These are phyloP conservation scores for Bolboschoenus planiculmis DNA, from an alignment of 176 grass and related monocot species.

Conservation along the genomic window DNA sequence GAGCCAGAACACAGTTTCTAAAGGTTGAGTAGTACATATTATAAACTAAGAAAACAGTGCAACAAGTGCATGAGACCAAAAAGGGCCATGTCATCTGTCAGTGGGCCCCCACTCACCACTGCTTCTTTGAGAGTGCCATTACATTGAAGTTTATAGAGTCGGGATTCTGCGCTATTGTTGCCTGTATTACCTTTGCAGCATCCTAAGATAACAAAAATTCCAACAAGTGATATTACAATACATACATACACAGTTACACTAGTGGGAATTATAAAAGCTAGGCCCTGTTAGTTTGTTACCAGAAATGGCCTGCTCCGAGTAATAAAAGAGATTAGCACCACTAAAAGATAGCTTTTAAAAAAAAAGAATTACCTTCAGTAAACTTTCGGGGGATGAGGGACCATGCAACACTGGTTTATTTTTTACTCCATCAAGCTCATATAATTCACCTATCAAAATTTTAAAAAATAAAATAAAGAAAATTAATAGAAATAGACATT, in stretches of 20 bases:
- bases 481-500: not conserved
- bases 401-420: conserved; percentile 45
- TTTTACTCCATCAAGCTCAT: conserved; percentile 75
- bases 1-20: not conserved
- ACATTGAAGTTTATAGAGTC: conserved; percentile 73
- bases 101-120: not conserved
- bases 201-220: conserved; percentile 34
- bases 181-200: conserved; percentile 62
- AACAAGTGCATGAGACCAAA: not conserved
- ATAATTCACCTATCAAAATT: conserved; percentile 52
- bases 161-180: conserved; percentile 33
- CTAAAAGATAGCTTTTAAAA: not conserved
- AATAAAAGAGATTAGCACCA: not conserved
- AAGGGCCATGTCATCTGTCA: not conserved
- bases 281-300: not conserved
- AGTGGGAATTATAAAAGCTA: not conserved
- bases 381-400: conserved; percentile 45
- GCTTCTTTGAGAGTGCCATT: conserved; percentile 55
- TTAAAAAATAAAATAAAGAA: not conserved
- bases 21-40: not conserved
- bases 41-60: not conserved
- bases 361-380: conserved; percentile 60
- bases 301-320: not conserved
- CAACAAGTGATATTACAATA: not conserved
- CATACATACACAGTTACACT: not conserved